A percentile compares a stretch with the other conserved stretches of the same genome.
phyloP scores from a whole-genome alignment of 225 moss, liverwort and hornwort species.

The Neckera pumila region DNA sequence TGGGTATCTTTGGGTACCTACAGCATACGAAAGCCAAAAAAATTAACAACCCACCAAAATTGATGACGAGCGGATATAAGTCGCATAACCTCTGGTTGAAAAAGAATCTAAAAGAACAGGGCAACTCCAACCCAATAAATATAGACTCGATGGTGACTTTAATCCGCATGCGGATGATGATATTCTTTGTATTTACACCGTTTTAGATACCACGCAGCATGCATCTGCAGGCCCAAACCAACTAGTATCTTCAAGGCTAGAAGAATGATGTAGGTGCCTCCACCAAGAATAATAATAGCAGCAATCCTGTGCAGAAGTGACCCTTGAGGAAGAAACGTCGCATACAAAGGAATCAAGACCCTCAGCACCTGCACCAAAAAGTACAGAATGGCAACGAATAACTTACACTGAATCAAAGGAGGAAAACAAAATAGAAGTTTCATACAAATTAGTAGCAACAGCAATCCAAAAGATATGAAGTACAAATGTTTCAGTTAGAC shows the following conservation, averaged over 20 bases:
- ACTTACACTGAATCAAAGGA: background rate
- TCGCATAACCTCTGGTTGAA: background rate
- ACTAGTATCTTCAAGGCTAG: slow-evolving; percentile 63
- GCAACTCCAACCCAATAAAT: background rate
- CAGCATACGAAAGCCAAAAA: background rate
- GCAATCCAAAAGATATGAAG: background rate
- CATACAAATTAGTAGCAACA: background rate
- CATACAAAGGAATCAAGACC: slow-evolving; percentile 80
- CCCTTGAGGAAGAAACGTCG: slow-evolving; percentile 58
- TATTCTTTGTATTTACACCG: slow-evolving; percentile 47
- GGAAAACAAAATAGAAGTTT: background rate
- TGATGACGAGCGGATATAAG: background rate
- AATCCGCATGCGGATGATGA: slow-evolving; percentile 48
- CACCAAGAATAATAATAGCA: slow-evolving; percentile 52
- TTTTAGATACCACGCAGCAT: slow-evolving; percentile 89
- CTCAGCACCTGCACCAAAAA: slow-evolving; percentile 63
- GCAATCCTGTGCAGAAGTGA: slow-evolving; percentile 39
- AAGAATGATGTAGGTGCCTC: slow-evolving; percentile 60
- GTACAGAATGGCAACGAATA: background rate
- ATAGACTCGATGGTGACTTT: background rate
- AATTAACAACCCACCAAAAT: background rate
- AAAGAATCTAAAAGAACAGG: background rate
- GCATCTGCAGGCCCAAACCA: slow-evolving; percentile 83
- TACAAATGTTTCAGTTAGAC: background rate
- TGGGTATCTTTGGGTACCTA: background rate